Conservation (phyloP, 352 stramenopile species). For the Globisporangium mamillatum region DNA sequence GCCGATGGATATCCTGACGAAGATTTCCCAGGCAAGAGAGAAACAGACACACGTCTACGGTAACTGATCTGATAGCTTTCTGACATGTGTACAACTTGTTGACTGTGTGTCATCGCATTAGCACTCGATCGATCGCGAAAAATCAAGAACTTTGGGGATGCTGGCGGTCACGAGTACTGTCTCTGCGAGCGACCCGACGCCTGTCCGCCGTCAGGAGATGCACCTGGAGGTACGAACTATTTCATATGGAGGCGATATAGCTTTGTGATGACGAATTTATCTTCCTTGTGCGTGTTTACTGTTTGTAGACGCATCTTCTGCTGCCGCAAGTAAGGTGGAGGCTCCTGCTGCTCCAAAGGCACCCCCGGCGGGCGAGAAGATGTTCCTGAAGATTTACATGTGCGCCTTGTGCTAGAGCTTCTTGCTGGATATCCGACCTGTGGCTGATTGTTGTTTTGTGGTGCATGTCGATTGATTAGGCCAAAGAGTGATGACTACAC, state of each 20-base stretch:
- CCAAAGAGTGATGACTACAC: conserved; percentile 89
- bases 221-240: conserved; percentile 29
- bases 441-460: neutral
- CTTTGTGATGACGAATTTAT: neutral
- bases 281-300: neutral
- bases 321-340: conserved; percentile 25
- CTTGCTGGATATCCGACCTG: neutral
- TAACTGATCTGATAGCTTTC: neutral
- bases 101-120: conserved; percentile 12
- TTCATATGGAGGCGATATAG: too few species aligned
- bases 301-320: conserved; percentile 18
- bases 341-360: conserved; percentile 40
- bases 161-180: conserved; percentile 83
- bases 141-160: conserved; percentile 91
- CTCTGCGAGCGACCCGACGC: conserved; percentile 83
- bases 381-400: conserved; percentile 89
- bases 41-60: neutral
- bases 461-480: conserved; percentile 27
- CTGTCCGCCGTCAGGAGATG: conserved; percentile 68
- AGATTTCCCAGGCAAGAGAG: conserved; percentile 68
- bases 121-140: conserved; percentile 81
- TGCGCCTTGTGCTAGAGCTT: too few species aligned
- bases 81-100: neutral
- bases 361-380: conserved; percentile 60
- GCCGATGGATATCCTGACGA: conserved; percentile 82